Evolutionary conservation across 805 yeast genomes (phyloP), one percentile per base, ranked within the genome.

Genomic region (Yamadazyma olivae): DNA sequence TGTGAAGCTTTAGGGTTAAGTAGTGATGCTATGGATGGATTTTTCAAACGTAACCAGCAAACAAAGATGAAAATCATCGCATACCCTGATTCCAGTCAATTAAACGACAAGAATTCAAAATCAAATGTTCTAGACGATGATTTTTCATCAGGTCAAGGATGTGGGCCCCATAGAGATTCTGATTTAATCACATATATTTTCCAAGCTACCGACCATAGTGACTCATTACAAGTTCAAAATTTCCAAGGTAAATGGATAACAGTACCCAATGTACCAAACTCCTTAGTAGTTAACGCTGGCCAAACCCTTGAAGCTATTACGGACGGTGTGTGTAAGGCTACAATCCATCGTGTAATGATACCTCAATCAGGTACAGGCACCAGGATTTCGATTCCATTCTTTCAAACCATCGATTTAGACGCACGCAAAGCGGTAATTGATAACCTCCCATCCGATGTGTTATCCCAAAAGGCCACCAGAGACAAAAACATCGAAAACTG

Each of bases 121-220:
- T 40, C 46, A 7, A 47, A 41, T 6, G 61, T 59, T 1, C 39
- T 57, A 18, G 43, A 56, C 13, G 67, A 61, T 35, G 48, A 55
- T 15, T 56, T 58, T 10, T 44, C 54, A 6, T 48, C 59, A 4
- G 50, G 43, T 17, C 81, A 75, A 46, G 83, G 83, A 0, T 74
- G 70, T 13, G 84, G 85, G 1, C 81, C 83, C 3, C 88, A 81
- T 49, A 69, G 83, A 39, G 89, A 82, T 48, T 74, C 80, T 3
- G 83, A 78, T 36, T 64, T 80, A 48, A 49, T 80, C 19, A 79
- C 85, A 0, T 76, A 67, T 50, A 76, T 81, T 9, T 74, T 69
- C 45, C 84, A 80, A 48, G 83, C 78, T 8, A 61, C 74, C 1
- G 59, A 55, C 12, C 75, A 70, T 38, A 22, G 38, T 7, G 66